phyloP scores from a whole-genome alignment of 1,284 basidiomycete genomes.

The Flammula alnicola region DNA sequence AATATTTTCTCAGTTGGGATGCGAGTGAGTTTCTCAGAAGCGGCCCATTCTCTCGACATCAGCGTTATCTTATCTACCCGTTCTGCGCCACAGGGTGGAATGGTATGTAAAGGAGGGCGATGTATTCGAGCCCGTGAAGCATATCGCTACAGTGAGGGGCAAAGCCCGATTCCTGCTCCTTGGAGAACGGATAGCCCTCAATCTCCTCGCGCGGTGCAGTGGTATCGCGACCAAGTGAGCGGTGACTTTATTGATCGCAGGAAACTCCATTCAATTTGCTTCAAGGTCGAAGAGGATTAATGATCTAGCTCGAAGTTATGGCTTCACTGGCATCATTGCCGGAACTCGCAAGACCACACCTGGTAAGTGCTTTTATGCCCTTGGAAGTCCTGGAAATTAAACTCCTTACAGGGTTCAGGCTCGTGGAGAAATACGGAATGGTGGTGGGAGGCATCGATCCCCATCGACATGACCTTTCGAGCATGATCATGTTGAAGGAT shows the following conservation, averaged over 20 bases:
- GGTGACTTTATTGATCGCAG: slow-evolving; percentile 1
- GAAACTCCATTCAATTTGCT: slow-evolving; percentile 1
- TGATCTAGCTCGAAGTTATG: slow-evolving; percentile 78
- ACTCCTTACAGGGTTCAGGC: slow-evolving; percentile 72
- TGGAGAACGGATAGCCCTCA: slow-evolving; percentile 94
- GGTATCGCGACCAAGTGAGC: slow-evolving; percentile 94
- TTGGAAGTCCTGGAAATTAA: slow-evolving; percentile 28
- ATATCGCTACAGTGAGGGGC: slow-evolving; percentile 92
- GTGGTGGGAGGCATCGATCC: slow-evolving; percentile 96
- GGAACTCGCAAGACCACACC: slow-evolving; percentile 99
- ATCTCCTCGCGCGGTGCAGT: slow-evolving; percentile 93
- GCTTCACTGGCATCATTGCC: slow-evolving; percentile 90
- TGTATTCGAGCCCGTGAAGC: slow-evolving; percentile 78
- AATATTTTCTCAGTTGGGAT: slow-evolving; percentile 89
- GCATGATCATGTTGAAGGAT: slow-evolving; percentile 99
- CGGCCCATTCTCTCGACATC: background rate
- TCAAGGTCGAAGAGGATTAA: slow-evolving; percentile 80
- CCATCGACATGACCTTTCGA: slow-evolving; percentile 95
- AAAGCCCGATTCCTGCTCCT: slow-evolving; percentile 89
- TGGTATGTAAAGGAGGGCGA: slow-evolving; percentile 93
- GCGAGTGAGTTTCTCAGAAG: slow-evolving; percentile 68
- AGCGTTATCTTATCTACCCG: slow-evolving; percentile 12
- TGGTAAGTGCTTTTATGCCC: slow-evolving; percentile 48
- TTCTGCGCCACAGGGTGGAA: slow-evolving; percentile 67
- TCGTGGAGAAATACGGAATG: slow-evolving; percentile 99